Conservation (phyloP, 2,329 filamentous ascomycete species). For the Clarireedia sp. region DNA sequence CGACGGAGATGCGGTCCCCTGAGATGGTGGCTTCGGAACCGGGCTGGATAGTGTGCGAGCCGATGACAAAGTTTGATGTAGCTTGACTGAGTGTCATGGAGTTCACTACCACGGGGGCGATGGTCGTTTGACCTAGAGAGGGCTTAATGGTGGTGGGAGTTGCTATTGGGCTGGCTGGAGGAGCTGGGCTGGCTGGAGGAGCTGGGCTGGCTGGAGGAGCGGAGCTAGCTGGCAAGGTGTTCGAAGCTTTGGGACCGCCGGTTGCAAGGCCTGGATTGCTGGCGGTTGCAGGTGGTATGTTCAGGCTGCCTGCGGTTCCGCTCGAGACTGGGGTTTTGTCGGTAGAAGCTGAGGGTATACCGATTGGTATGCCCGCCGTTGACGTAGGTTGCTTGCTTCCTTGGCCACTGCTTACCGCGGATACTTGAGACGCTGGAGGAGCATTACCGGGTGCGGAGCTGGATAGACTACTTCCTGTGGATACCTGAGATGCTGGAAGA, state of each 20-base stretch:
- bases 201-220: background rate
- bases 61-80: slow-evolving; percentile 18
- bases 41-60: slow-evolving; percentile 20
- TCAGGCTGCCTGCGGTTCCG: background rate
- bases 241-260: background rate
- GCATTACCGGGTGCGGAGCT: background rate
- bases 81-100: slow-evolving; percentile 17
- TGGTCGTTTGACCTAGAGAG: slow-evolving; percentile 6
- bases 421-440: no score
- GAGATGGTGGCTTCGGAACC: slow-evolving; percentile 21
- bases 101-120: slow-evolving; percentile 17
- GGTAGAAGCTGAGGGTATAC: background rate
- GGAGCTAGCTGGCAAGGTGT: background rate
- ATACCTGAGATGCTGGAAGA: no score
- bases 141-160: slow-evolving; percentile 3
- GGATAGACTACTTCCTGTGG: background rate
- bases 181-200: background rate
- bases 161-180: background rate
- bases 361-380: background rate
- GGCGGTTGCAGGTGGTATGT: background rate
- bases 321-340: background rate
- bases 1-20: slow-evolving; percentile 19
- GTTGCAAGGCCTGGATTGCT: background rate
- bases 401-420: background rate
- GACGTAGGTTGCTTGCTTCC: background rate